Base-by-base conservation (phyloP, 148 eudicot genomes). In the Diospyros lotus region DNA sequence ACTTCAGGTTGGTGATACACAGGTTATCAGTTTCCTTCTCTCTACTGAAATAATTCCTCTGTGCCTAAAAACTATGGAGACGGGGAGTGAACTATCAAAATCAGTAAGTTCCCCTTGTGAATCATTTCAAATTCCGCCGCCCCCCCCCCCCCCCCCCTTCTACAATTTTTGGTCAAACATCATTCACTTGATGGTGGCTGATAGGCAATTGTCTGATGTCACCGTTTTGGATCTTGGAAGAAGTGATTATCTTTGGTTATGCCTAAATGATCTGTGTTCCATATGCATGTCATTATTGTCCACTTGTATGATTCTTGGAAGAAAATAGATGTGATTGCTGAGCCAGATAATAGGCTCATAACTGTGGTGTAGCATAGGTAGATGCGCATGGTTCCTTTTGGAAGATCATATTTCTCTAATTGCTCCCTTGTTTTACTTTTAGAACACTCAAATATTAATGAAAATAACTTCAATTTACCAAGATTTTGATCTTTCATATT, bases 21-120 rank as follows among this genome's bases (percentile, higher is more conserved):
- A 91, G 66, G 94, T 91, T 69, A 91, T 93, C 58, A 88, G 91
- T 77, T 93, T 93, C 65, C 98, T 93, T 78, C 94, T 93, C 9
- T 91, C 96, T 56, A 91, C 96, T 9, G 98, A 93, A 79, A 91
- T 91, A 65, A 89, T 93, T 81, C 98, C 98, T 5, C 77, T 93
- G 78, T 93, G 98, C 84, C 85, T 93, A 63, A 96, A 94, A 61
- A 88, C 98, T 45, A 93, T 93, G 97, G 98, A 93, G 82, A 84
- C 89, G 89, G 98, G 98, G 18, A 88, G 97, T 74, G 98, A 91
- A 75, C 77, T 93, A 53, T 93, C 98, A 41, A 93, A 93, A 84
- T 91, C 98, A 63, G 98, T 93, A 78, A 82, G 89, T 81, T n/a
- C 51, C 64, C n/a, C 73, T 53, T 75, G 45, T 68, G 48, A 61